phyloP scores from a whole-genome alignment of 2,329 filamentous ascomycete genomes.

The Thelonectria olida region DNA sequence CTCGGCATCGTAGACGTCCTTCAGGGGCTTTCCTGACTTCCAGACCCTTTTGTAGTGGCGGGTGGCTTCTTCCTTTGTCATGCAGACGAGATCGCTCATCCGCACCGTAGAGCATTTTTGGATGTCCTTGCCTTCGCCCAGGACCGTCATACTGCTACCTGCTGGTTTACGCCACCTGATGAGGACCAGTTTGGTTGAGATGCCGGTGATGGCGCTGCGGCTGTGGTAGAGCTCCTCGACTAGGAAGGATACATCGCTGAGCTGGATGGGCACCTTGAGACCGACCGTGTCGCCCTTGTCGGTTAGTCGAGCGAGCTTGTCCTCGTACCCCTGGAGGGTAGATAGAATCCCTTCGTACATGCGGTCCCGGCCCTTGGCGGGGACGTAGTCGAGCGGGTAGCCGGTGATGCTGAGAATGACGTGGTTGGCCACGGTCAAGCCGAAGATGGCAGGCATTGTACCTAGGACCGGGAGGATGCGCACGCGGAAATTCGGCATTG shows the following conservation, averaged over 20 bases:
- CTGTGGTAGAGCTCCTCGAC: conserved; percentile 90
- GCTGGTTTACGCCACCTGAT: conserved; percentile 79
- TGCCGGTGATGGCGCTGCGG: conserved; percentile 82
- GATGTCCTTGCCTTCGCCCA: conserved; percentile 73
- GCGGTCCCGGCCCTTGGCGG: conserved; percentile 85
- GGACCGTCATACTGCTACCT: conserved; percentile 62
- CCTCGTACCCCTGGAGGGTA: conserved; percentile 79
- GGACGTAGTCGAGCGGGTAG: conserved; percentile 87
- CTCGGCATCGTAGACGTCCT: conserved; percentile 78
- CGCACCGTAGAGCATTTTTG: conserved; percentile 80
- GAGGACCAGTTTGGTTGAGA: conserved; percentile 82
- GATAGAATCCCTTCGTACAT: conserved; percentile 88
- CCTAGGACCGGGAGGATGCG: conserved; percentile 95
- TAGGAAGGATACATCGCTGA: conserved; percentile 85
- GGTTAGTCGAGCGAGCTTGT: conserved; percentile 69
- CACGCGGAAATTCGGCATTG: conserved; percentile 91
- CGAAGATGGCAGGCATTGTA: conserved; percentile 97
- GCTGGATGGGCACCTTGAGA: conserved; percentile 80
- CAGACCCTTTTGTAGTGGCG: conserved; percentile 84
- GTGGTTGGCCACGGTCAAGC: conserved; percentile 90
- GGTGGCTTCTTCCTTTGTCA: conserved; percentile 91
- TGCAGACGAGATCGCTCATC: conserved; percentile 80
- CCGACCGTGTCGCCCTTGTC: conserved; percentile 61
- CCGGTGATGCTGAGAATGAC: conserved; percentile 83
- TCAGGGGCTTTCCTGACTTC: conserved; percentile 70